Evolutionary conservation across 805 yeast genomes (phyloP), one percentile per base, ranked within the genome.

Genomic region (Nakazawaea pomicola): DNA sequence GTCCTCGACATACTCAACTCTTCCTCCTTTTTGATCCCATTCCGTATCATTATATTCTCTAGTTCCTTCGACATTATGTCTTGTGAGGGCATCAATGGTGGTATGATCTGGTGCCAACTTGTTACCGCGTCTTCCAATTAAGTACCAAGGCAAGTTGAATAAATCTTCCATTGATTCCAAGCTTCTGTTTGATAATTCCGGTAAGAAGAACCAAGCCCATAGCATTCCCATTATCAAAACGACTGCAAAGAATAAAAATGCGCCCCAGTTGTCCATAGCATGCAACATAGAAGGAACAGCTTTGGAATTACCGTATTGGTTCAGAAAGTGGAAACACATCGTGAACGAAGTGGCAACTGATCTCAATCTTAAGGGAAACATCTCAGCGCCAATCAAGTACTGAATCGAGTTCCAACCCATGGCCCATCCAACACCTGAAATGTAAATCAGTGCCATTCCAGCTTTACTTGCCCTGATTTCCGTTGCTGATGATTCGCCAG

Each of bases 351-450:
- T 36, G 12, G 41, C 41, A 7, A 32, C 38, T 10, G 44, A 41
- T 36, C 44, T 41, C 33, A 41, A 36, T 42, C 68, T 63, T 50
- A 76, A 57, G 16, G 81, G 81, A 51, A 76, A 67, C 39, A 76
- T 64, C 52, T 76, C 82, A 4, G 80, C 65, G 43, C 74, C 73
- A 70, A 20, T 74, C 79, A 47, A 72, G 24, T 41, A 41, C 27
- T 57, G 28, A 35, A 75, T 61, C 0, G 76, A 61, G 56, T 76
- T 76, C 70, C 74, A 76, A 29, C 81, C 81, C 56, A 76, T 54
- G 27, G 78, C 70, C 82, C 81, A 76, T 27, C 80, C 80, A 17
- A 66, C 61, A 47, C 81, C 82, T 23, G 68, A 61, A 25, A 75
- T 49, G 49, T 61, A 75, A 17, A 76, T 50, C 36, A 74, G 66